These are phyloP conservation scores for Cryptococcus sp. DNA, from an alignment of 1,284 basidiomycete species.

Conservation along the genomic window DNA sequence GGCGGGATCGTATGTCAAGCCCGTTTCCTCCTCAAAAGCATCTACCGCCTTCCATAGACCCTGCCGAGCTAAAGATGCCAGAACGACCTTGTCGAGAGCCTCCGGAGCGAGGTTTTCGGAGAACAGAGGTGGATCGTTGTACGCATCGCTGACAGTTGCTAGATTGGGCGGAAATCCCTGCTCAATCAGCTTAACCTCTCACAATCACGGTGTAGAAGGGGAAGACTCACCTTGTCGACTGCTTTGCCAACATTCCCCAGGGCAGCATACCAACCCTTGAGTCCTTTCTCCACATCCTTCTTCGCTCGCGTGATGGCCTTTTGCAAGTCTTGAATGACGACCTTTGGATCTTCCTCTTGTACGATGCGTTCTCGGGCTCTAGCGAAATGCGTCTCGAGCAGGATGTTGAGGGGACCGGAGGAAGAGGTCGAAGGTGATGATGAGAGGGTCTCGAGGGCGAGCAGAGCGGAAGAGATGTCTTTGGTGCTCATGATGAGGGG, in stretches of 20 bases:
- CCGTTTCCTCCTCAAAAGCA: slow-evolving; percentile 57
- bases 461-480: slow-evolving; percentile 17
- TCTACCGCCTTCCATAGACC: slow-evolving; percentile 39
- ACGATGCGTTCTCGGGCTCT: slow-evolving; percentile 56
- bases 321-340: slow-evolving; percentile 54
- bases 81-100: slow-evolving; percentile 35
- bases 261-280: slow-evolving; percentile 78
- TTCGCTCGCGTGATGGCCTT: slow-evolving; percentile 62
- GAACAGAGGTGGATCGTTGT: slow-evolving; percentile 43
- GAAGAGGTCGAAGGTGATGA: slow-evolving; percentile 58
- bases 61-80: slow-evolving; percentile 37
- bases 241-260: slow-evolving; percentile 72
- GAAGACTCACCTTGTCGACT: slow-evolving; percentile 68
- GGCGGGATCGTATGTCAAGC: slow-evolving; percentile 56
- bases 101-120: slow-evolving; percentile 21
- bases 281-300: slow-evolving; percentile 76
- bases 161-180: slow-evolving; percentile 42
- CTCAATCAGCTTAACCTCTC: not conserved
- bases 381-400: slow-evolving; percentile 58
- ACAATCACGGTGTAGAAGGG: not conserved
- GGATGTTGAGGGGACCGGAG: slow-evolving; percentile 60
- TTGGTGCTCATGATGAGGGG: not conserved
- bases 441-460: slow-evolving; percentile 35
- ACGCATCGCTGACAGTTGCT: slow-evolving; percentile 36
- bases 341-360: slow-evolving; percentile 54